Evolutionary conservation across 495 filamentous ascomycete species (phyloP).

Genomic region (Neurospora terricola): DNA sequence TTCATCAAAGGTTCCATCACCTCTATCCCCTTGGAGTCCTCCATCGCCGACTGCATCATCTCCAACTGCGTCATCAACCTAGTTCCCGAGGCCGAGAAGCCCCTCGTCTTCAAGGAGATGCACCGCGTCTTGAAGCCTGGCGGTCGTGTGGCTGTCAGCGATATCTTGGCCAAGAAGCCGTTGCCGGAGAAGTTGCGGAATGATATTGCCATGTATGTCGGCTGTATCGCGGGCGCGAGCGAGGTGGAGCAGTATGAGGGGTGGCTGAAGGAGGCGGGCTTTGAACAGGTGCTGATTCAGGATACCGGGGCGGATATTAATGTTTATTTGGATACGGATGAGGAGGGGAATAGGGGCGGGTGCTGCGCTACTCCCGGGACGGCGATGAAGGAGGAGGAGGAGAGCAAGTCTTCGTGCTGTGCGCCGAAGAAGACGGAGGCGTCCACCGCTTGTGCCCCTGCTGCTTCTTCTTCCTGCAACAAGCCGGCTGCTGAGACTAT

Average conservation of each 20-base stretch:
- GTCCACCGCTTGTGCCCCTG: not conserved
- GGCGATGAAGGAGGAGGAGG: not conserved
- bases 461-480: not conserved
- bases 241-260: slow-evolving; percentile 43
- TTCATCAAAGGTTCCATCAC: slow-evolving; percentile 50
- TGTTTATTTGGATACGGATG: slow-evolving; percentile 38
- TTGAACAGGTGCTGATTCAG: slow-evolving; percentile 17
- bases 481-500: not conserved
- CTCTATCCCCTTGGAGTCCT: slow-evolving; percentile 33
- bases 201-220: slow-evolving; percentile 46
- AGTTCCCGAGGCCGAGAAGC: slow-evolving; percentile 48
- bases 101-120: slow-evolving; percentile 49
- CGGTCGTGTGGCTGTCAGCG: slow-evolving; percentile 54
- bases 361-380: slow-evolving; percentile 3
- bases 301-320: slow-evolving; percentile 48
- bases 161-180: slow-evolving; percentile 47
- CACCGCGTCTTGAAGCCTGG: slow-evolving; percentile 49
- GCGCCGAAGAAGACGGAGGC: not conserved
- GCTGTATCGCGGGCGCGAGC: slow-evolving; percentile 52
- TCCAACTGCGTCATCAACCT: slow-evolving; percentile 54
- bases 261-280: slow-evolving; percentile 45
- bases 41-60: slow-evolving; percentile 48
- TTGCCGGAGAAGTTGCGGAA: slow-evolving; percentile 39
- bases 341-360: slow-evolving; percentile 9
- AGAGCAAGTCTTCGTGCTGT: not conserved